Evolutionary conservation across 2,329 filamentous ascomycete genomes (phyloP), one percentile per base, ranked within the genome.

Genomic region (Neopestalotiopsis sp.): DNA sequence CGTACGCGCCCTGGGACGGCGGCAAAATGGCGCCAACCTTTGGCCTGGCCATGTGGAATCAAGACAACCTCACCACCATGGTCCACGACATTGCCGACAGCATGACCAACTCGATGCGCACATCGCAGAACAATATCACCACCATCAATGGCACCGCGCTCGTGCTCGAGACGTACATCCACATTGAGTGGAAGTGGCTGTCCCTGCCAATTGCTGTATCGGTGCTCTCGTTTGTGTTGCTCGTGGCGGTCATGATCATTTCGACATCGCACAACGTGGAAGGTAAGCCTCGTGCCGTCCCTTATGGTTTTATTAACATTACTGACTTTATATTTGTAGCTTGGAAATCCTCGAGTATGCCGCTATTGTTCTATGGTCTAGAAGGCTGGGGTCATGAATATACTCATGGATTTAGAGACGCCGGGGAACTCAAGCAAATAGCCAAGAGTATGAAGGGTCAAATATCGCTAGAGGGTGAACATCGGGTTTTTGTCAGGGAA

Each of bases 41-140:
- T 13, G 69, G 69, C 14, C 61, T 57, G 66, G 57, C 56, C 30
- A 56, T 70, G 40, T 56, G 28, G 38, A 53, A 65, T 6, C 62
- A 24, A 6, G 61, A 56, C 1, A 63, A 70, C 61, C 28, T 70
- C 38, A 28, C 45, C 14, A 5, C 13, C 30, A 61, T 40, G 61
- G 45, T 66, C 5, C 40, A 30, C 4, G 45, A 63, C 17, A 66
- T 70, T 12, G 69, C 69, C 24, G 67, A 68, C 12, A 63, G 61
- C 53, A 70, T 70, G 68, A 70, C 68, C 20, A 67, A 70, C n/a
- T 57, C 67, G 45, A 66, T 70, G 40, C 66, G 68, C 3, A 70
- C 24, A 17, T 40, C 32, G n/a, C 67, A 40, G 58, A 67, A 69
- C 32, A 69, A 64, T n/a, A 9, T 32, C 45, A 70, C 68, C 12